phyloP scores from a whole-genome alignment of 345 rosid species.

The Eucalyptus coolabah region DNA sequence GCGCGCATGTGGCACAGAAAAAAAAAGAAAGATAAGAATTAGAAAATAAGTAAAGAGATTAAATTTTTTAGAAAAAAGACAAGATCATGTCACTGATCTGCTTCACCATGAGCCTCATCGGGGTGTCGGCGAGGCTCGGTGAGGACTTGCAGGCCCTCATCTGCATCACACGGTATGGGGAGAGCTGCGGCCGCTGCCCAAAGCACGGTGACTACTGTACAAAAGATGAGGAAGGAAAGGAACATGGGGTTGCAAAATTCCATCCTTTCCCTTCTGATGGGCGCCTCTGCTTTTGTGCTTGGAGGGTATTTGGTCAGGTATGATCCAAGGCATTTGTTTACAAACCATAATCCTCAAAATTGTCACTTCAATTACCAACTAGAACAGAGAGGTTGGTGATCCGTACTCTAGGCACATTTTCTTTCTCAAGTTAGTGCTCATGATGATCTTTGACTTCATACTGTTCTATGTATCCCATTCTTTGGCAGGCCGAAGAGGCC shows the following conservation, averaged over 20 bases:
- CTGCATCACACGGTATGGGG: neutral
- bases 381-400: constrained; percentile 50
- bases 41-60: too few species aligned
- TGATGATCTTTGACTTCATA: neutral
- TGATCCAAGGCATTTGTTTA: constrained; percentile 68
- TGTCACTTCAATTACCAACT: constrained; percentile 51
- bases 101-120: neutral
- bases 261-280: neutral
- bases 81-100: neutral
- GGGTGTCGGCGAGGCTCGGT: neutral
- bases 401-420: neutral
- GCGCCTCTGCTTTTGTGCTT: neutral
- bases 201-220: neutral
- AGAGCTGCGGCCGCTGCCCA: neutral
- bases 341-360: constrained; percentile 53
- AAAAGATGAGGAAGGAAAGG: neutral
- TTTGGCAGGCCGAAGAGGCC: constrained; percentile 52
- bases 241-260: neutral
- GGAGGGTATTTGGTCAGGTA: constrained; percentile 87
- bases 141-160: neutral
- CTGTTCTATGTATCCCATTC: neutral
- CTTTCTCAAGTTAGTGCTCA: neutral
- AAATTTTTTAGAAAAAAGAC: neutral
- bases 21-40: too few species aligned
- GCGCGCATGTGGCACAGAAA: neutral